A percentile compares a stretch with the other conserved stretches of the same genome.
Conservation (phyloP, 73 alveolate species). For the Blepharisma stoltei region DNA sequence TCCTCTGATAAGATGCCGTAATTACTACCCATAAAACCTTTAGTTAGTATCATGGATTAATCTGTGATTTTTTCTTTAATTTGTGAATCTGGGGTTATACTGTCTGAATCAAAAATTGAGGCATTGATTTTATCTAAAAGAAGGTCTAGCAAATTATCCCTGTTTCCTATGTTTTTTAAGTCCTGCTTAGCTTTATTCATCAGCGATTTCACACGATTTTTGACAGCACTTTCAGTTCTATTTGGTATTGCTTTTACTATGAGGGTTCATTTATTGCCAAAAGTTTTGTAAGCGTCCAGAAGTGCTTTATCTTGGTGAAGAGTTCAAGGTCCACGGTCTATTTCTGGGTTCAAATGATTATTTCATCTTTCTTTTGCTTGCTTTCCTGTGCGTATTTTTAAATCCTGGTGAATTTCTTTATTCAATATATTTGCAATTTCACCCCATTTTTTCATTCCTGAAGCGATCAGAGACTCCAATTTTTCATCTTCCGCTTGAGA, state of each 20-base stretch:
- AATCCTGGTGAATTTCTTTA: neutral
- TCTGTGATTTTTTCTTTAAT: too few relatives aligned
- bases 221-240: constrained; percentile 7
- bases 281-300: neutral
- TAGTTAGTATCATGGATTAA: too few relatives aligned
- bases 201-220: neutral
- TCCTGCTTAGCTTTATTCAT: neutral
- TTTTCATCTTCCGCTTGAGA: neutral
- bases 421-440: neutral
- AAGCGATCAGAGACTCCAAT: neutral
- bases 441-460: neutral
- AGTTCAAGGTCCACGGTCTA: neutral
- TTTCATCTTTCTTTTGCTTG: neutral
- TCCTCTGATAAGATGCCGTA: too few relatives aligned
- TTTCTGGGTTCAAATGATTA: neutral
- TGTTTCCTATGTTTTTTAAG: neutral
- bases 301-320: neutral
- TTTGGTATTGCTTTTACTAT: neutral
- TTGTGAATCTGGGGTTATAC: too few relatives aligned
- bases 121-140: too few relatives aligned
- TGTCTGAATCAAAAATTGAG: too few relatives aligned
- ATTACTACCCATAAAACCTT: too few relatives aligned
- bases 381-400: neutral
- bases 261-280: neutral
- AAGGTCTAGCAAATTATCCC: too few relatives aligned